Evolutionary conservation across 306 rosid genomes (phyloP).

Genomic region (Acacia confusa): DNA sequence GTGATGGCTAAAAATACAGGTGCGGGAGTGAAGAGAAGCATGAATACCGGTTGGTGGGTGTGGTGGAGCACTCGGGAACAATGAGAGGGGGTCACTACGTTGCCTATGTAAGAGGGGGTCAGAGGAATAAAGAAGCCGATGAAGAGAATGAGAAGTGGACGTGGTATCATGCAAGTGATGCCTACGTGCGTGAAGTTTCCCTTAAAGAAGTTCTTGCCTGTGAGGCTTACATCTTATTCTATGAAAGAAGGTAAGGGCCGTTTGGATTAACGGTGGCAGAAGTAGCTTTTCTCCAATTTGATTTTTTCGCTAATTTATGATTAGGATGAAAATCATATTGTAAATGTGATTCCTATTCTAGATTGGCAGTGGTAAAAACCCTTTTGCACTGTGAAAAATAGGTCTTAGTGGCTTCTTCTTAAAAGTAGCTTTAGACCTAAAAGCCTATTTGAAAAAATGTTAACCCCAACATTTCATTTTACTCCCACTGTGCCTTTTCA

Average conservation of each 20-base stretch:
- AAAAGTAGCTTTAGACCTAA: too few relatives aligned
- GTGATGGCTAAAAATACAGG: constrained; percentile 35
- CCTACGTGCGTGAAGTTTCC: constrained; percentile 58
- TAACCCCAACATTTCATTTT: too few relatives aligned
- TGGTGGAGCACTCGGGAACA: constrained; percentile 82
- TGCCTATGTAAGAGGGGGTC: constrained; percentile 81
- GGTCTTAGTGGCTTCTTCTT: too few relatives aligned
- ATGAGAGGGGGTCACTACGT: constrained; percentile 96
- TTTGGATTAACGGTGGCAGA: too few relatives aligned
- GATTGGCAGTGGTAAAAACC: too few relatives aligned
- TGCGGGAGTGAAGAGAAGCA: constrained; percentile 49
- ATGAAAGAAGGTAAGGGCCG: constrained; percentile 53
- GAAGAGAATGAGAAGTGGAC: constrained; percentile 37
- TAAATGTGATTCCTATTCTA: too few relatives aligned
- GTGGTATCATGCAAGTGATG: constrained; percentile 93
- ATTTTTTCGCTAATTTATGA: too few relatives aligned
- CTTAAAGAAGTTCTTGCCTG: constrained; percentile 70
- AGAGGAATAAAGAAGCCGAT: constrained; percentile 50
- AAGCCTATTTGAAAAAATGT: too few relatives aligned
- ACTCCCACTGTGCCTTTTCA: too few relatives aligned
- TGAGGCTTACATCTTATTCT: constrained; percentile 91
- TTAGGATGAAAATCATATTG: too few relatives aligned
- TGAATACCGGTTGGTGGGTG: constrained; percentile 69
- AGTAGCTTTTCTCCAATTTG: too few relatives aligned
- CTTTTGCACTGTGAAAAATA: too few relatives aligned